Evolutionary conservation across 371 early-diverging fungal genomes (phyloP).

Genomic region (Dinochytrium kinnereticum): DNA sequence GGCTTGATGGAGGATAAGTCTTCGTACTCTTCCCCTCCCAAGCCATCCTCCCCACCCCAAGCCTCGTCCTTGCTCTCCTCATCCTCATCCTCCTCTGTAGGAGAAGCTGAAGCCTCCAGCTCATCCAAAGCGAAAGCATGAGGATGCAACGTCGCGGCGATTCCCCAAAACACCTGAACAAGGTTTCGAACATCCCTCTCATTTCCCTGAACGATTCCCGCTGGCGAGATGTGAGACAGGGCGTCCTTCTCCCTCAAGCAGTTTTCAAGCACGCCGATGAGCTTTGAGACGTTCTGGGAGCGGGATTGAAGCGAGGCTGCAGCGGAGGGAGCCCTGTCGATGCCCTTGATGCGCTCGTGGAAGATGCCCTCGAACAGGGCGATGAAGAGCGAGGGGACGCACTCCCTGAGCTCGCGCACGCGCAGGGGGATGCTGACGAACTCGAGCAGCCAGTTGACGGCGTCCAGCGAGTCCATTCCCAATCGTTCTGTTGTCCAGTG

Average conservation of each 20-base stretch:
- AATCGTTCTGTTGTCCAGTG: too few species aligned
- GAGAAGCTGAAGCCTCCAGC: background rate
- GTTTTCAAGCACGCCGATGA: background rate
- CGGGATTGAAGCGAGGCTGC: background rate
- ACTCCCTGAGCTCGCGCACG: conserved; percentile 30
- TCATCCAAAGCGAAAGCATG: background rate
- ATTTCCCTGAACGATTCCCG: conserved; percentile 30
- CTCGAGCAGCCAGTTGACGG: background rate
- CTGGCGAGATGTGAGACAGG: conserved; percentile 36
- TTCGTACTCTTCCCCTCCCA: background rate
- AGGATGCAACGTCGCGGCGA: conserved; percentile 16
- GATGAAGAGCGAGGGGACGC: conserved; percentile 47
- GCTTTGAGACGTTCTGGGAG: background rate
- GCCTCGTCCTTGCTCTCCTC: background rate
- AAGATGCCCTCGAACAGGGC: conserved; percentile 48
- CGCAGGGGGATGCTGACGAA: conserved; percentile 2
- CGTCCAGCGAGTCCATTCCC: background rate
- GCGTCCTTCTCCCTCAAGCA: background rate
- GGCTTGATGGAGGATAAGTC: background rate
- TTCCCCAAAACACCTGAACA: conserved; percentile 34
- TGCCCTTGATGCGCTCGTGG: conserved; percentile 32
- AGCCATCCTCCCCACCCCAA: background rate
- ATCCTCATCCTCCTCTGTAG: conserved; percentile 7
- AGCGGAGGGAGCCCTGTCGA: background rate
- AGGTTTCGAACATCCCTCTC: conserved; percentile 22